A percentile compares a stretch with the other conserved stretches of the same genome.
phyloP scores from a whole-genome alignment of 2,329 filamentous ascomycete genomes.

The Stachybotrys chlorohalonatus region DNA sequence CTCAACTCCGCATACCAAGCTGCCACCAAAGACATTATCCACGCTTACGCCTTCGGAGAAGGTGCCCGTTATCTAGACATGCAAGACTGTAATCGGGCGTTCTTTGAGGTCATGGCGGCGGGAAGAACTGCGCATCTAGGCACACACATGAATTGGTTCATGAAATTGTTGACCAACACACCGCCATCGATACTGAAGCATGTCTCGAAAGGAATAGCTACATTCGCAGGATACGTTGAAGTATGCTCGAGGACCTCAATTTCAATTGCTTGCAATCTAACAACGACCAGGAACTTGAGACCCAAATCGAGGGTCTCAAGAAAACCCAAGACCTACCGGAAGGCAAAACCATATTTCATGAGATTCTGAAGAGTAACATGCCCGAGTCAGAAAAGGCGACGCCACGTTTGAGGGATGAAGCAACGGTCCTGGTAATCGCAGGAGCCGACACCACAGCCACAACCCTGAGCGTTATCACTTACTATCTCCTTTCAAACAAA shows the following conservation, averaged over 20 bases:
- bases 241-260: neutral
- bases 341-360: conserved; percentile 20
- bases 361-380: conserved; percentile 17
- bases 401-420: conserved; percentile 21
- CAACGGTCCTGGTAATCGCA: conserved; percentile 20
- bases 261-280: neutral
- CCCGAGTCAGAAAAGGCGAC: conserved; percentile 21
- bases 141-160: conserved; percentile 12
- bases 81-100: conserved; percentile 16
- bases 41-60: conserved; percentile 10
- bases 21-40: conserved; percentile 11
- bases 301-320: conserved; percentile 5
- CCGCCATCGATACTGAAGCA: conserved; percentile 11
- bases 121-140: conserved; percentile 9
- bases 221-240: neutral
- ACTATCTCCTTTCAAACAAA: conserved; percentile 24
- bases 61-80: conserved; percentile 16
- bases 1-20: conserved; percentile 5
- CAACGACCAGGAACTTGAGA: conserved; percentile 2
- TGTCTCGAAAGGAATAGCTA: conserved; percentile 6
- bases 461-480: conserved; percentile 23
- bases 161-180: conserved; percentile 7
- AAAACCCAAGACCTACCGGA: conserved; percentile 2
- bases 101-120: conserved; percentile 13
- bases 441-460: conserved; percentile 28